Base-by-base conservation (phyloP, 2,329 filamentous ascomycete species). In the Ceratocystis cacaofunesta region DNA sequence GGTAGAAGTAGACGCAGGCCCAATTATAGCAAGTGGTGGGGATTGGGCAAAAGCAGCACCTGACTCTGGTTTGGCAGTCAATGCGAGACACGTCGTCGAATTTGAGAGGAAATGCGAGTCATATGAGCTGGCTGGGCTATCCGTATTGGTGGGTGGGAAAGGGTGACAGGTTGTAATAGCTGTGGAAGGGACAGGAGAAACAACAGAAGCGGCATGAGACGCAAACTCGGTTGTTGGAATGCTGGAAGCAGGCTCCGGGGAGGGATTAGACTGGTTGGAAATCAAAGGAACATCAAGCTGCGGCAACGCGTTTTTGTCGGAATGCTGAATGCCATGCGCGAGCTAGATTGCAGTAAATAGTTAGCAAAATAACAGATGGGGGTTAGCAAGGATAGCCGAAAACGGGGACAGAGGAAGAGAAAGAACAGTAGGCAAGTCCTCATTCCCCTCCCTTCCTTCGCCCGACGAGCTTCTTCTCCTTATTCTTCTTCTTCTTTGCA, bases 151-250 rank as follows among this genome's bases (percentile, higher is more conserved):
- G 5, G 25, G 22, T 43, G 43, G 25, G 12, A 30, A n/a, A 30
- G 61, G 25, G 32, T 28, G n/a, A 32, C 30, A 62, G 58, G 25
- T 36, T 32, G 58, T 43, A 61, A 28, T 58, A 58, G 19, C 15
- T 61, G 58, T 61, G 36, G 19, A 32, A 36, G 57, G 28, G 32
- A 46, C 61, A 46, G 48, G 48, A 52, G 48, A 52, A 52, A 46
- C 60, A 41, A 44, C n/a, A 62, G 41, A 25, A 44, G 60, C 32
- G 32, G 32, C n/a, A 30, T 17, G n/a, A 44, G 48, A 25, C 46
- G 25, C 52, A 22, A 15, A 10, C 43, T 62, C 22, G n/a, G 52
- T 58, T 36, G 7, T 44, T 62, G 62, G 62, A 64, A 64, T 64
- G 62, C 19, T 64, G 62, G 50, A 60, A 64, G 22, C 36, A 62